Percentiles rank a stretch among this genome's conserved stretches.
These are phyloP conservation scores for Dioscorea cayenensis DNA, from an alignment of 116 monocot genomes.

Conservation along the genomic window DNA sequence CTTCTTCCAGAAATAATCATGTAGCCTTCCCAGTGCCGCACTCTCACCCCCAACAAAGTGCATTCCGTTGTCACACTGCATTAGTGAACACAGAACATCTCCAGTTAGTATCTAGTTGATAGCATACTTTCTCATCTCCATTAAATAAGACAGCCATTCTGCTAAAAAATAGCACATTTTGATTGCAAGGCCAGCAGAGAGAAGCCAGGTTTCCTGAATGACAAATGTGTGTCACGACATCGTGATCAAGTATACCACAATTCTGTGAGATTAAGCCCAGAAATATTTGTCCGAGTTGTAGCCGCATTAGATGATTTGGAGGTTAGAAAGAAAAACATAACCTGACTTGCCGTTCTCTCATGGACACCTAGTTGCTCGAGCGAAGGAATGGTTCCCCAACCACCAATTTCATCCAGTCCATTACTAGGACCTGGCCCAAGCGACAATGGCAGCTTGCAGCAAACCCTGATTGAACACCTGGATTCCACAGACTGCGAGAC, in stretches of 20 bases:
- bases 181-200: too few species aligned
- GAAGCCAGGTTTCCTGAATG: too few species aligned
- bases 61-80: conserved; percentile 65
- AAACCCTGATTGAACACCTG: conserved; percentile 59
- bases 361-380: conserved; percentile 48
- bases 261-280: too few species aligned
- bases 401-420: conserved; percentile 47
- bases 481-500: conserved; percentile 70
- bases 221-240: too few species aligned
- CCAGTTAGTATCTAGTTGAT: neutral
- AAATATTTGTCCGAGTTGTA: too few species aligned
- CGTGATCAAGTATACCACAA: too few species aligned
- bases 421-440: conserved; percentile 56
- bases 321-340: neutral
- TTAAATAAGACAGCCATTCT: too few species aligned
- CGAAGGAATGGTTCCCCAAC: conserved; percentile 64
- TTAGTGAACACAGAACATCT: neutral
- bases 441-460: conserved; percentile 61
- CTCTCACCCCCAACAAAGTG: conserved; percentile 79
- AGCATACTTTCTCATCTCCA: too few species aligned
- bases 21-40: conserved; percentile 71
- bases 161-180: too few species aligned
- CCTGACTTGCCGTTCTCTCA: conserved; percentile 42
- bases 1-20: conserved; percentile 94
- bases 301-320: neutral